Evolutionary conservation across 2,329 filamentous ascomycete species (phyloP).

Genomic region (Fusarium guadeloupense): DNA sequence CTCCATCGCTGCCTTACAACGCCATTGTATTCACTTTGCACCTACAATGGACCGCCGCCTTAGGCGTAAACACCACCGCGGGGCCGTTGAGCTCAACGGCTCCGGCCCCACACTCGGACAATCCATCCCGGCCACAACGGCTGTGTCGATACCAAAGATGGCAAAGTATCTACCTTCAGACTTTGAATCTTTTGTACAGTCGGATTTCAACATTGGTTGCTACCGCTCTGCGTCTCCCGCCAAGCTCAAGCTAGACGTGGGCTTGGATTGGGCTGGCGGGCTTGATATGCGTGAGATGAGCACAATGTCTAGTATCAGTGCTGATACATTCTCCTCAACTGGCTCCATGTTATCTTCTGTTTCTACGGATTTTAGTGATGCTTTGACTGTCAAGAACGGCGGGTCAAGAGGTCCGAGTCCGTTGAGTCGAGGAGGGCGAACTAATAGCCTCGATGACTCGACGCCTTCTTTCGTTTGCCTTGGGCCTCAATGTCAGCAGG

Average conservation of each 20-base stretch:
- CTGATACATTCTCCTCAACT: conserved; percentile 43
- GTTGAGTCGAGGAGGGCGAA: conserved; percentile 16
- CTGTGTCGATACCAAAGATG: background rate
- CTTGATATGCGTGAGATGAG: conserved; percentile 34
- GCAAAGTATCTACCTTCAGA: background rate
- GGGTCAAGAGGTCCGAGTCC: conserved; percentile 42
- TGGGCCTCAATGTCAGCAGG: conserved; percentile 41
- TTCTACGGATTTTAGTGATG: conserved; percentile 43
- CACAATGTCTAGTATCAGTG: conserved; percentile 35
- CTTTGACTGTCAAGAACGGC: conserved; percentile 23
- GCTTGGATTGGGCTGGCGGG: conserved; percentile 11
- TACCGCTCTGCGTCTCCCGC: conserved; percentile 26
- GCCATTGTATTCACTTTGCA: conserved; percentile 2
- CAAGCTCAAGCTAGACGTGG: conserved; percentile 19
- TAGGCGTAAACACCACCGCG: conserved; percentile 11
- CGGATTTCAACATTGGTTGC: conserved; percentile 16
- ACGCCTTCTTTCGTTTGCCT: conserved; percentile 40
- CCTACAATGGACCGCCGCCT: conserved; percentile 14
- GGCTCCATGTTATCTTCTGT: conserved; percentile 46
- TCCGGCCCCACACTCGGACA: conserved; percentile 28
- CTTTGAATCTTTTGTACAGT: background rate
- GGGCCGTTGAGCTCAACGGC: conserved; percentile 5
- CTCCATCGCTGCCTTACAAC: conserved; percentile 21
- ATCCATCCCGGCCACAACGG: conserved; percentile 6
- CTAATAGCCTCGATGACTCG: conserved; percentile 21